A percentile compares a stretch with the other conserved stretches of the same genome.
Conservation (phyloP, 2,329 filamentous ascomycete genomes). For the Pseudomassariella vexata region DNA sequence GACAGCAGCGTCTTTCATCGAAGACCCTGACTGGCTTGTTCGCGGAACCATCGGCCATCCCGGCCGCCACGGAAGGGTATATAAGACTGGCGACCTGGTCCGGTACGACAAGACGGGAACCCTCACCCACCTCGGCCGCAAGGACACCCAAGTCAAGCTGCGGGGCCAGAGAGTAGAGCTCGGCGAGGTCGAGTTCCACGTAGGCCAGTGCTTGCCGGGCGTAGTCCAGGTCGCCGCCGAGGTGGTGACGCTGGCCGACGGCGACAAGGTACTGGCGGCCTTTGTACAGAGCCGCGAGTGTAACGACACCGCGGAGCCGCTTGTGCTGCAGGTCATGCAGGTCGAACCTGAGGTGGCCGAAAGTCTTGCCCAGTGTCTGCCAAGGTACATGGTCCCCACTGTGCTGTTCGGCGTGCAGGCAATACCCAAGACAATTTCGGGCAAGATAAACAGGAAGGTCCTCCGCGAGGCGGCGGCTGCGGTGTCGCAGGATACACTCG, state of each 20-base stretch:
- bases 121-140: conserved; percentile 15
- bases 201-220: too few relatives aligned
- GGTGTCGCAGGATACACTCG: too few relatives aligned
- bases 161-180: conserved; percentile 5
- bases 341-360: too few relatives aligned
- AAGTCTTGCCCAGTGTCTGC: too few relatives aligned
- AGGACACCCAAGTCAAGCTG: conserved; percentile 6
- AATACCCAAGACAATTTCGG: conserved; percentile 10
- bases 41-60: conserved; percentile 3
- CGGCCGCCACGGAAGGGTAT: conserved; percentile 21
- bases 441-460: conserved; percentile 11
- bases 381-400: conserved; percentile 12
- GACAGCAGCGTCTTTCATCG: conserved; percentile 35
- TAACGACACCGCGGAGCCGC: too few relatives aligned
- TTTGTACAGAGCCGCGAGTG: too few relatives aligned
- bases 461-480: too few relatives aligned
- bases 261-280: too few relatives aligned
- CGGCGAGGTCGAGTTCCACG: conserved; percentile 4
- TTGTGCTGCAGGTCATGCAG: too few relatives aligned
- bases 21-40: conserved; percentile 27
- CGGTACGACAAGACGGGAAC: conserved; percentile 24
- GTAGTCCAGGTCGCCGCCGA: too few relatives aligned
- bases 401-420: conserved; percentile 5
- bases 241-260: too few relatives aligned
- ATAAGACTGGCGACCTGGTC: conserved; percentile 33